Base-by-base conservation (phyloP, 306 rosid genomes). In the Malus domestica region DNA sequence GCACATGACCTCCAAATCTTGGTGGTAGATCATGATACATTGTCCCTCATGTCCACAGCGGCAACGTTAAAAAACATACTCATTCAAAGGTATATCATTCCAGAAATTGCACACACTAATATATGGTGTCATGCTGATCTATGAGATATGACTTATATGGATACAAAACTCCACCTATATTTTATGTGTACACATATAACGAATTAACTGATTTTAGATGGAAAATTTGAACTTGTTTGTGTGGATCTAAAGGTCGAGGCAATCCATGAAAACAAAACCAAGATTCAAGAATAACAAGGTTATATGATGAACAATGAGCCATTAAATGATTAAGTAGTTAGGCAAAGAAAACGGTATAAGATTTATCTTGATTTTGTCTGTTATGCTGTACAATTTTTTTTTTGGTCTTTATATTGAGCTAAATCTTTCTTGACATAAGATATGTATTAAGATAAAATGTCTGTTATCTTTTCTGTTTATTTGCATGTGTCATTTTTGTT, bases 81-180 rank as follows among this genome's bases (percentile, higher is more conserved):
- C 89, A 3, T 90, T 81, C 74, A 80, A 79, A 40, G 91, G 93
- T 86, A 81, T 35, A 19, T 33, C 45, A 38, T 38, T 57, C 35
- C 51, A 72, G 4, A 57, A 63, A 63, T 63, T 30, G 30, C n/a
- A 33, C 35, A 8, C 46, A 19, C 23, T 15, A 4, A 65, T 8
- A 19, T 8, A 16, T 18, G 69, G 42, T 29, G 42, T 18, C 33
- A 35, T 7, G 40, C 29, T 29, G 18, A 15, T 62, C 42, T 62
- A 27, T 62, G 20, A 62, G 15, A 62, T 62, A 62, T 29, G 10
- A 62, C 10, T 16, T 44, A 32, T 1, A 29, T 63, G 22, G 42
- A 30, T 63, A 16, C 3, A 27, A 23, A 61, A 61, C 4, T 25
- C 1, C 29, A 25, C 20, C 35, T 23, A 10, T 15, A 27, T 57